A percentile compares a stretch with the other conserved stretches of the same genome.
These are phyloP conservation scores for Barbatosphaeria neglecta DNA, from an alignment of 495 filamentous ascomycete genomes.

Conservation along the genomic window DNA sequence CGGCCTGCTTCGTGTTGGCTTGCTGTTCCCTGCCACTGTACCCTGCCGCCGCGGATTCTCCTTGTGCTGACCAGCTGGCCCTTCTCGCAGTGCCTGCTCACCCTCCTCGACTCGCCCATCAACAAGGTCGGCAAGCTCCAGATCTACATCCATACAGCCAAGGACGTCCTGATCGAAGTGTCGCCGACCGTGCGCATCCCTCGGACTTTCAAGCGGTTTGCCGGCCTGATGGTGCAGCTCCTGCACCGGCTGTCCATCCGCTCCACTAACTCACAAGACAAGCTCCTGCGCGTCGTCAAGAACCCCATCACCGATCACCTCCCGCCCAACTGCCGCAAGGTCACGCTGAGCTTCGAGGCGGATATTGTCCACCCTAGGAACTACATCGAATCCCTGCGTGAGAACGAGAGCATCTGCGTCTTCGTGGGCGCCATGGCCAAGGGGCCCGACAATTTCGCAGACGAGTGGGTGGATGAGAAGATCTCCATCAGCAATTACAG, in stretches of 20 bases:
- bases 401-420: conserved; percentile 88
- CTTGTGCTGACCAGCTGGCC: conserved; percentile 14
- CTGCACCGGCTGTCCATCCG: conserved; percentile 92
- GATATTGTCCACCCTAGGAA: conserved; percentile 77
- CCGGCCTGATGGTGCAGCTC: conserved; percentile 97
- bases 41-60: neutral
- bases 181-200: conserved; percentile 94
- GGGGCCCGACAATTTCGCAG: conserved; percentile 89
- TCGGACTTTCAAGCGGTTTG: conserved; percentile 96
- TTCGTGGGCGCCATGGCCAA: conserved; percentile 99
- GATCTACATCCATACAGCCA: conserved; percentile 96
- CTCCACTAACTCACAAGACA: conserved; percentile 90
- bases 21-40: too few species aligned
- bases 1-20: too few species aligned
- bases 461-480: conserved; percentile 86
- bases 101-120: conserved; percentile 91
- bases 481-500: conserved; percentile 98
- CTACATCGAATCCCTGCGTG: conserved; percentile 65
- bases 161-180: conserved; percentile 93
- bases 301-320: conserved; percentile 96
- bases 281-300: conserved; percentile 92
- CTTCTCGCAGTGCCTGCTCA: conserved; percentile 72
- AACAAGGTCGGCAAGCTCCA: conserved; percentile 97
- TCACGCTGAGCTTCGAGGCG: conserved; percentile 87
- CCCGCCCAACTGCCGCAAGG: conserved; percentile 92